Conservation (phyloP, 2,329 filamentous ascomycete species). For the Colletotrichum lindemuthianum region DNA sequence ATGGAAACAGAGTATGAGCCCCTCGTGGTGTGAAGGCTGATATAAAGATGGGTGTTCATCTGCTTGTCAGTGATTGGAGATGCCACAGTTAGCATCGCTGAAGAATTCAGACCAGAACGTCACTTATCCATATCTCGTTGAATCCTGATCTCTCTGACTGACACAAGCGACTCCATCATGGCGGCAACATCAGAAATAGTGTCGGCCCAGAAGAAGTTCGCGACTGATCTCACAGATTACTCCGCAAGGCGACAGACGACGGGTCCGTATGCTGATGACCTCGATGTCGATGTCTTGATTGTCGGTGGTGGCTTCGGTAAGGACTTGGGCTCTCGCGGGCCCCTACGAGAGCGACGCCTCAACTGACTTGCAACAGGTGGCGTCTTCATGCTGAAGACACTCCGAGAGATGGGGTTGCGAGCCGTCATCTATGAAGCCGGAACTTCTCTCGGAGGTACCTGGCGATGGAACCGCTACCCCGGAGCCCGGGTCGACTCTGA, state of each 20-base stretch:
- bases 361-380: conserved; percentile 41
- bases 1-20: too few species aligned
- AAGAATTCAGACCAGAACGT: too few species aligned
- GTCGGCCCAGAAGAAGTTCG: conserved; percentile 48
- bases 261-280: conserved; percentile 54
- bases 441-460: conserved; percentile 61
- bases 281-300: conserved; percentile 56
- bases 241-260: conserved; percentile 42
- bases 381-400: conserved; percentile 61
- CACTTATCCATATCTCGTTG: too few species aligned
- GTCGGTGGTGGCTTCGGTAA: conserved; percentile 55
- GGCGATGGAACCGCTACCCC: conserved; percentile 67
- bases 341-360: not conserved
- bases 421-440: conserved; percentile 63
- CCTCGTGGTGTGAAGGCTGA: too few species aligned
- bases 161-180: conserved; percentile 32
- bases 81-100: too few species aligned
- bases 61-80: too few species aligned
- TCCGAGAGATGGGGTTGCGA: conserved; percentile 60
- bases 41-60: too few species aligned
- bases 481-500: conserved; percentile 65
- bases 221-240: conserved; percentile 52
- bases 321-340: not conserved
- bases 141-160: not conserved
- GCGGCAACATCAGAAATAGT: conserved; percentile 23